Conservation (phyloP, 2,329 filamentous ascomycete species). For the Sphaceloma murrayae region DNA sequence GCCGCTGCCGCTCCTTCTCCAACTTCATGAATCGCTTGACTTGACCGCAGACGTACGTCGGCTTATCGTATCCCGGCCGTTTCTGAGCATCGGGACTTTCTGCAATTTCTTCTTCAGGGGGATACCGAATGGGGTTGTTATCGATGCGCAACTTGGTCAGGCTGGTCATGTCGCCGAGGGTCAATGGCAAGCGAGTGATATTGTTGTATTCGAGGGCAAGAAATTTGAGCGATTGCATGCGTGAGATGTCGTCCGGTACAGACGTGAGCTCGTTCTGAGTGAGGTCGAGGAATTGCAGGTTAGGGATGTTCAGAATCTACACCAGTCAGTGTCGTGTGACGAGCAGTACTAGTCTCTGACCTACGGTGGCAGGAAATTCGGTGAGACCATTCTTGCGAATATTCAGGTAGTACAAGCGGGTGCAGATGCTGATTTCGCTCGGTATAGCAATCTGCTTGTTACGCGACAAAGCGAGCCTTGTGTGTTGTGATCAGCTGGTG, state of each 20-base stretch:
- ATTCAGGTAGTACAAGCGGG: constrained; percentile 69
- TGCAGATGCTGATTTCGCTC: constrained; percentile 62
- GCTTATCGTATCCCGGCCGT: constrained; percentile 47
- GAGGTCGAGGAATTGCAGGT: constrained; percentile 86
- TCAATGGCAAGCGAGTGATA: constrained; percentile 73
- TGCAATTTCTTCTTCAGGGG: constrained; percentile 43
- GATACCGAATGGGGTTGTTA: constrained; percentile 76
- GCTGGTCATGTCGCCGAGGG: constrained; percentile 80
- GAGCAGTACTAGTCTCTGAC: constrained; percentile 25
- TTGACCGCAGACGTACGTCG: constrained; percentile 50
- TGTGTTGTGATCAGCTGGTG: constrained; percentile 16
- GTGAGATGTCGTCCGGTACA: constrained; percentile 69
- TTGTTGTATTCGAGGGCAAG: constrained; percentile 79
- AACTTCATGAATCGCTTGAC: constrained; percentile 40
- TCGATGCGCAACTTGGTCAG: constrained; percentile 83
- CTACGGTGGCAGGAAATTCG: constrained; percentile 55
- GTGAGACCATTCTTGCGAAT: constrained; percentile 65
- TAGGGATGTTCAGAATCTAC: constrained; percentile 75
- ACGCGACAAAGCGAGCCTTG: constrained; percentile 69
- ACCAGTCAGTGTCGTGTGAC: constrained; percentile 22
- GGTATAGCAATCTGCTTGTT: constrained; percentile 65
- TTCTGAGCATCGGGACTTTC: constrained; percentile 37
- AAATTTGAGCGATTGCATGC: constrained; percentile 77
- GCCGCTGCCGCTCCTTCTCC: constrained; percentile 9
- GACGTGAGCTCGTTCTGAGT: constrained; percentile 74